Conservation (phyloP, 495 filamentous ascomycete species). For the Cercophora scortea region DNA sequence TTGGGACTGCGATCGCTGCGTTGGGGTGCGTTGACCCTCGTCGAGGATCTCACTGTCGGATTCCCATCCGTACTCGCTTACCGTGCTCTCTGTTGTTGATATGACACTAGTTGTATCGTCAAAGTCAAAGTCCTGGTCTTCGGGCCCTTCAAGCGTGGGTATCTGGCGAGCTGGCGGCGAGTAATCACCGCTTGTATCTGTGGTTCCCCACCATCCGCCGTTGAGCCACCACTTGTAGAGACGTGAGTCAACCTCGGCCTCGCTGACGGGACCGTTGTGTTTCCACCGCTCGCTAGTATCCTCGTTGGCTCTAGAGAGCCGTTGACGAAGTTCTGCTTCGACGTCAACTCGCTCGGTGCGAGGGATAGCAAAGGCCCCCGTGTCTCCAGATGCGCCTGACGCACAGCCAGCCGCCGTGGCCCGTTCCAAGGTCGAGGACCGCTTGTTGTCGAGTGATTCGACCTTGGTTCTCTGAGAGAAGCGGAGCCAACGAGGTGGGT, state of each 20-base stretch:
- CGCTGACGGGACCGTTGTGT: slow-evolving; percentile 30
- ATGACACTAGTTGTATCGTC: slow-evolving; percentile 79
- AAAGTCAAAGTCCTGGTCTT: slow-evolving; percentile 46
- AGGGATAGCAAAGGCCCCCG: slow-evolving; percentile 50
- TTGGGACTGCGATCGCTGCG: slow-evolving; percentile 25
- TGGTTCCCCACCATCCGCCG: slow-evolving; percentile 75
- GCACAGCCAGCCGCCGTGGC: slow-evolving; percentile 8
- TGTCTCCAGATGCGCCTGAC: slow-evolving; percentile 22
- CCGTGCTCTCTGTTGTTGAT: slow-evolving; percentile 41
- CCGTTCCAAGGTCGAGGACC: slow-evolving; percentile 21
- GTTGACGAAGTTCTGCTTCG: slow-evolving; percentile 61
- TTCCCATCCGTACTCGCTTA: slow-evolving; percentile 51
- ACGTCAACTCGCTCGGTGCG: slow-evolving; percentile 62
- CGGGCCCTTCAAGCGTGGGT: not conserved
- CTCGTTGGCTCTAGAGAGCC: slow-evolving; percentile 19
- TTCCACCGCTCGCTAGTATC: not conserved
- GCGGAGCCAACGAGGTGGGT: slow-evolving; percentile 56
- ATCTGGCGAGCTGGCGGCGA: slow-evolving; percentile 18
- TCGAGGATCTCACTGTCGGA: slow-evolving; percentile 28
- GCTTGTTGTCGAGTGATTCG: slow-evolving; percentile 29
- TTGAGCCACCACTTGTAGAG: slow-evolving; percentile 74
- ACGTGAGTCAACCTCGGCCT: slow-evolving; percentile 60
- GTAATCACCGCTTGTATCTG: slow-evolving; percentile 71
- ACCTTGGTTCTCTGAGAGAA: slow-evolving; percentile 38
- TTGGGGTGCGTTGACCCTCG: slow-evolving; percentile 71